These are phyloP conservation scores for Lichtheimia ramosa DNA, from an alignment of 371 early-diverging fungal genomes.

Conservation along the genomic window DNA sequence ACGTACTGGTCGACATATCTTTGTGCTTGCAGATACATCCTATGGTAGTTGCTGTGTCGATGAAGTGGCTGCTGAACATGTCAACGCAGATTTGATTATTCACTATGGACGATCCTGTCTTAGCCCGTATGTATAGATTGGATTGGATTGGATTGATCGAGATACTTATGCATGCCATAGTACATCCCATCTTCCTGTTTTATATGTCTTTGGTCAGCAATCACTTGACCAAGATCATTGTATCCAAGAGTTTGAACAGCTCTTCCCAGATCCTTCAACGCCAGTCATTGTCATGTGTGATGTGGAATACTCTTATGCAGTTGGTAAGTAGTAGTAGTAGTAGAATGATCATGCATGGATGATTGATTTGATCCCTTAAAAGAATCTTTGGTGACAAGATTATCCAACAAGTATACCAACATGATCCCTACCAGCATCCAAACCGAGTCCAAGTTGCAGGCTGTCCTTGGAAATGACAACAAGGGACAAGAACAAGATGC, in stretches of 20 bases:
- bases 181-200: slow-evolving; percentile 77
- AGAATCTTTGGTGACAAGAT: slow-evolving; percentile 18
- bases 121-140: slow-evolving; percentile 60
- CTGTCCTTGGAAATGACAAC: slow-evolving; percentile 7
- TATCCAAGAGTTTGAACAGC: slow-evolving; percentile 37
- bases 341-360: background rate
- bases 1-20: slow-evolving; percentile 52
- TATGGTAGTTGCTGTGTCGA: slow-evolving; percentile 97
- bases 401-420: slow-evolving; percentile 27
- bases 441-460: slow-evolving; percentile 48
- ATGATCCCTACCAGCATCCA: slow-evolving; percentile 55
- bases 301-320: slow-evolving; percentile 68
- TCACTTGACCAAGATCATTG: slow-evolving; percentile 64
- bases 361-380: background rate
- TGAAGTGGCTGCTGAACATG: slow-evolving; percentile 93
- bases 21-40: slow-evolving; percentile 90
- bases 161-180: slow-evolving; percentile 25
- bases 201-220: slow-evolving; percentile 84
- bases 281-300: slow-evolving; percentile 76
- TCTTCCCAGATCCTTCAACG: slow-evolving; percentile 36
- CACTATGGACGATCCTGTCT: slow-evolving; percentile 94
- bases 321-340: slow-evolving; percentile 37
- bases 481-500: slow-evolving; percentile 1
- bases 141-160: background rate
- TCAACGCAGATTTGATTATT: slow-evolving; percentile 78